Evolutionary conservation across 225 moss, liverwort and hornwort species (phyloP), one percentile per base, ranked within the genome.

Genomic region (Straminergon stramineum): DNA sequence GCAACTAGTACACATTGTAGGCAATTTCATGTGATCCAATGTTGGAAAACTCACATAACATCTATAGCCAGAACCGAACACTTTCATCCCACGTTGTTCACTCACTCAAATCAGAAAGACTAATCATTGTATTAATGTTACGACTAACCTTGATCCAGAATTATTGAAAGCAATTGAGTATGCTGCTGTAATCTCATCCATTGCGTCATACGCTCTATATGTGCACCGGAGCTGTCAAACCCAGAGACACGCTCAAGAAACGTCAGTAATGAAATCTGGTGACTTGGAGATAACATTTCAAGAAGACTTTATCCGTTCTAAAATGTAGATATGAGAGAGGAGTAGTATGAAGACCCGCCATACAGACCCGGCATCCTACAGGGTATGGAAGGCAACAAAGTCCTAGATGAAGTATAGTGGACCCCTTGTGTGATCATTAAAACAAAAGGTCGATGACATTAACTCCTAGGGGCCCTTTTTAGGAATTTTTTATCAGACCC

Each of bases 161-260:
- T 97, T 92, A 89, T 96, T 99, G 85, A 99, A 99, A 68, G 94
- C 92, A 62, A 97, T 86, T 28, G 99, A 97, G 87, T 97, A 95
- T 32, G 99, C 99, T 78, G 99, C 96, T 78, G 95, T 82, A 48
- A 99, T 99, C 91, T 99, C 99, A 91, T 99, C 99, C 99, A 97
- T 97, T 28, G 95, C 96, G 90, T 99, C 99, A 89, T 94, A 99
- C 62, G 99, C 97, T 93, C 99, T 95, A 56, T 97, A 99, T 58
- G 94, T 97, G 92, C 99, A 97, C 60, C 97, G 96, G 77, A 99
- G 92, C 97, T 98, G 94, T 79, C 82, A 84, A 91, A 83, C 75
- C 41, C 89, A 90, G 41, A 90, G 55, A 86, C 66, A 91, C 31
- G 37, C n/a, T 73, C 64, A 86, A 90, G n/a, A 57, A 15, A 88